Conservation (phyloP, 1,139 yeast species). For the Hemisphaericaspora lyxosophila region DNA sequence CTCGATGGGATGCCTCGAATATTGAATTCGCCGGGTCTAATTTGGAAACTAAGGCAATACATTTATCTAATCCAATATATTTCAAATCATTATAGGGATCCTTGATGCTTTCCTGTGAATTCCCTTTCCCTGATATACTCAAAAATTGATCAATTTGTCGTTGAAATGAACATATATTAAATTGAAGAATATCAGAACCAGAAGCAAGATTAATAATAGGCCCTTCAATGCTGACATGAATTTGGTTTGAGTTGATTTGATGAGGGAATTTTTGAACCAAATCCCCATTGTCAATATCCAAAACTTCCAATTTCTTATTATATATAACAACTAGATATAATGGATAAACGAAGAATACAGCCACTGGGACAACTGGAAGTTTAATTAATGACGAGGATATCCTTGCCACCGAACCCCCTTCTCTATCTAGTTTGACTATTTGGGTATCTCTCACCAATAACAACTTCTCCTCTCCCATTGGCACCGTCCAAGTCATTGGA, state of each 20-base stretch:
- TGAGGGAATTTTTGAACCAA: constrained; percentile 42
- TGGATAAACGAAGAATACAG: constrained; percentile 41
- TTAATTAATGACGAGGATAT: constrained; percentile 24
- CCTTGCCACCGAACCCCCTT: constrained; percentile 7
- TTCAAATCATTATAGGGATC: constrained; percentile 32
- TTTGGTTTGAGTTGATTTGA: constrained; percentile 26
- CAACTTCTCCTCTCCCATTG: constrained; percentile 16
- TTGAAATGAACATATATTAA: constrained; percentile 31
- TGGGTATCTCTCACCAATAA: constrained; percentile 33
- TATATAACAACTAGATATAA: constrained; percentile 43
- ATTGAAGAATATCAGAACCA: constrained; percentile 30
- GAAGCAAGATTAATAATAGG: constrained; percentile 27
- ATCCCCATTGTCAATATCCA: constrained; percentile 45
- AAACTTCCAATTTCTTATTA: constrained; percentile 42
- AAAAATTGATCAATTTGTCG: constrained; percentile 44
- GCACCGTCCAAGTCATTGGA: constrained; percentile 24
- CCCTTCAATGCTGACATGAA: constrained; percentile 17
- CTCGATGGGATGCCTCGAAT: constrained; percentile 19
- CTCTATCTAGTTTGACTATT: constrained; percentile 17
- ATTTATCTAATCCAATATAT: constrained; percentile 36
- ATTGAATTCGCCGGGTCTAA: constrained; percentile 18
- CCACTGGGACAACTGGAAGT: constrained; percentile 32
- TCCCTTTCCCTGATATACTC: constrained; percentile 23
- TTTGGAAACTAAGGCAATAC: constrained; percentile 32
- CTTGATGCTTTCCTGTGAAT: constrained; percentile 17